These are phyloP conservation scores for Citrus hindsii DNA, from an alignment of 345 rosid species.

Conservation along the genomic window DNA sequence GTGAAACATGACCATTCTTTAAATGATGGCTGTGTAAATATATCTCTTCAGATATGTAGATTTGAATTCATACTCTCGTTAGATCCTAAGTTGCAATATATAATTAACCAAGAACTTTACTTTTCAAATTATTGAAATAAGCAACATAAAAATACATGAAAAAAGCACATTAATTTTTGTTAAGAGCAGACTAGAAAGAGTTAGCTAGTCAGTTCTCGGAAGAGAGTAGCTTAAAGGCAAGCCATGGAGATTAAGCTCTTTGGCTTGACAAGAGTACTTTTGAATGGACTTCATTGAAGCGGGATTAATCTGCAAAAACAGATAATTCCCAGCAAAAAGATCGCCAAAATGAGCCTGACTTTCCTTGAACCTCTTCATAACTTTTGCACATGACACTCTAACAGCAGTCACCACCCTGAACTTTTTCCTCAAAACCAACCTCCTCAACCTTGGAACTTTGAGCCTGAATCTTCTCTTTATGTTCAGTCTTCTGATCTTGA, in stretches of 20 bases:
- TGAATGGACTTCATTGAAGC: slow-evolving; percentile 38
- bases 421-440: slow-evolving; percentile 34
- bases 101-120: no score
- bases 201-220: slow-evolving; percentile 9
- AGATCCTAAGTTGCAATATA: no score
- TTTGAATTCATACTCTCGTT: no score
- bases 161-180: neutral
- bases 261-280: slow-evolving; percentile 19
- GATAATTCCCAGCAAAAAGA: slow-evolving; percentile 73
- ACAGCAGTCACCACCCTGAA: slow-evolving; percentile 21
- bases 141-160: neutral
- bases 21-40: no score
- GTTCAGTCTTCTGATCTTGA: slow-evolving; percentile 38
- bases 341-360: slow-evolving; percentile 65
- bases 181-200: neutral
- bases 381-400: slow-evolving; percentile 31
- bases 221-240: slow-evolving; percentile 16
- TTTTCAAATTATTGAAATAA: no score
- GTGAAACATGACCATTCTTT: no score
- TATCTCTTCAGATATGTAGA: no score
- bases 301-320: slow-evolving; percentile 70
- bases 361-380: slow-evolving; percentile 59
- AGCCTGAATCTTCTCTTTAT: slow-evolving; percentile 51
- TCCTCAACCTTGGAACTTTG: slow-evolving; percentile 39
- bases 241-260: neutral